Evolutionary conservation across 805 yeast species (phyloP).

Genomic region (Ogataea populi-albae): DNA sequence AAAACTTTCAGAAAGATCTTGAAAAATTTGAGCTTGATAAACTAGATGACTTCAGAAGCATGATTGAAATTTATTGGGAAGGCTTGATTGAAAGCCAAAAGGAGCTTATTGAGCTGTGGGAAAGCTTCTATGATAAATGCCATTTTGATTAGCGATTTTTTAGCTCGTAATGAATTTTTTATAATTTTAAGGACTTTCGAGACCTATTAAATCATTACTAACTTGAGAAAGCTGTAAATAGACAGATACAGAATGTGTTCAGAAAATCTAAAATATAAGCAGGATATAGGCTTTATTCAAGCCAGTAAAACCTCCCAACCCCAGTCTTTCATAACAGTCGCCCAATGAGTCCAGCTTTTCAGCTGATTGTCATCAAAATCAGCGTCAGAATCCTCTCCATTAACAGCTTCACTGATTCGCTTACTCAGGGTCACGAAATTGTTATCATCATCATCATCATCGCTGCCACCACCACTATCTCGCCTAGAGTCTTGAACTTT

Average conservation of each 20-base stretch:
- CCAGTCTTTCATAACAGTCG: conserved; percentile 70
- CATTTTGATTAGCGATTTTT: conserved; percentile 22
- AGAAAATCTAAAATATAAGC: no score
- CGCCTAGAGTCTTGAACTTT: conserved; percentile 14
- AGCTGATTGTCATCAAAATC: conserved; percentile 37
- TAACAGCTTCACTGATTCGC: conserved; percentile 33
- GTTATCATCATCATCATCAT: conserved; percentile 19
- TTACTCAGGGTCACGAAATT: conserved; percentile 24
- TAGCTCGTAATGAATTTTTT: neutral
- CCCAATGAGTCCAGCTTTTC: conserved; percentile 60
- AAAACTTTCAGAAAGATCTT: conserved; percentile 65
- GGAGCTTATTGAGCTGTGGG: conserved; percentile 86
- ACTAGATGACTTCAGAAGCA: conserved; percentile 78
- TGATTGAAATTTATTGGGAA: conserved; percentile 88
- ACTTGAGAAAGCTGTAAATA: no score
- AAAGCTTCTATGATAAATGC: conserved; percentile 69
- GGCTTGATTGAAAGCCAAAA: conserved; percentile 90
- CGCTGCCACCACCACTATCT: conserved; percentile 10
- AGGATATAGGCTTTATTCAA: conserved; percentile 20
- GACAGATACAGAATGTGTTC: no score
- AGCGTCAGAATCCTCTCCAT: conserved; percentile 40
- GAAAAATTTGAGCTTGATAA: conserved; percentile 69
- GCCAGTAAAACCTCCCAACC: conserved; percentile 70
- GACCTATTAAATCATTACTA: no score
- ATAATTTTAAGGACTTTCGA: no score